Conservation (phyloP, 768 basidiomycete genomes). For the Plicaturopsis crispa region DNA sequence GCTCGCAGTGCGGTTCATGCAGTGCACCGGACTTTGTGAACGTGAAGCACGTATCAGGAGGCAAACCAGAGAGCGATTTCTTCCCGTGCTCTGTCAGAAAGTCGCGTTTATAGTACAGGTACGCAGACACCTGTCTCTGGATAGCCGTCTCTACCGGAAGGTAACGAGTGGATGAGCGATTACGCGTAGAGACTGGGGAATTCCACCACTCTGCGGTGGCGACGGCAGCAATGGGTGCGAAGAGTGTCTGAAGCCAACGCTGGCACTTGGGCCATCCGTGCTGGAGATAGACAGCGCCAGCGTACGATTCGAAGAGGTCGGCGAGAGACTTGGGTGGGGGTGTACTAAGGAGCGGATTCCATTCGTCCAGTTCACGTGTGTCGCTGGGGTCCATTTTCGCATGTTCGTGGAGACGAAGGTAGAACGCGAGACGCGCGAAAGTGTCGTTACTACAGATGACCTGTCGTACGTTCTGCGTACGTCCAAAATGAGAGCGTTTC, state of each 20-base stretch:
- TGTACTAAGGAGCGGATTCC: slow-evolving; percentile 9
- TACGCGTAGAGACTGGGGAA: no score
- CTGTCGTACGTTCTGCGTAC: slow-evolving; percentile 15
- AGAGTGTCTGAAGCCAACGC: slow-evolving; percentile 17
- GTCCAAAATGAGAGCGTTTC: not conserved
- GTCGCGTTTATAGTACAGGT: slow-evolving; percentile 5
- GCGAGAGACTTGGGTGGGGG: slow-evolving; percentile 23
- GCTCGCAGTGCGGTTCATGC: slow-evolving; percentile 10
- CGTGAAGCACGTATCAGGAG: no score
- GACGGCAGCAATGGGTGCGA: slow-evolving; percentile 14
- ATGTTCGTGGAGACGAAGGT: slow-evolving; percentile 17
- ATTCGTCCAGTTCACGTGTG: slow-evolving; percentile 9
- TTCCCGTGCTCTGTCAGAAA: slow-evolving; percentile 5
- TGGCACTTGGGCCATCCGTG: slow-evolving; percentile 17
- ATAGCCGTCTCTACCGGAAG: slow-evolving; percentile 3
- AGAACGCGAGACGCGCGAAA: slow-evolving; percentile 21
- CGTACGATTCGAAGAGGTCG: slow-evolving; percentile 24
- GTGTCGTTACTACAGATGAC: slow-evolving; percentile 23
- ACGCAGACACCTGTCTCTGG: slow-evolving; percentile 9
- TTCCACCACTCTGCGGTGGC: slow-evolving; percentile 21
- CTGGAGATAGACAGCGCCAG: slow-evolving; percentile 21
- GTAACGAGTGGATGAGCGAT: no score
- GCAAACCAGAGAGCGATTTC: no score
- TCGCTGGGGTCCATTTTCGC: slow-evolving; percentile 16
- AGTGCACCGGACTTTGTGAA: no score